Conservation (phyloP, 2,329 filamentous ascomycete species). For the Epichloe bromicola region DNA sequence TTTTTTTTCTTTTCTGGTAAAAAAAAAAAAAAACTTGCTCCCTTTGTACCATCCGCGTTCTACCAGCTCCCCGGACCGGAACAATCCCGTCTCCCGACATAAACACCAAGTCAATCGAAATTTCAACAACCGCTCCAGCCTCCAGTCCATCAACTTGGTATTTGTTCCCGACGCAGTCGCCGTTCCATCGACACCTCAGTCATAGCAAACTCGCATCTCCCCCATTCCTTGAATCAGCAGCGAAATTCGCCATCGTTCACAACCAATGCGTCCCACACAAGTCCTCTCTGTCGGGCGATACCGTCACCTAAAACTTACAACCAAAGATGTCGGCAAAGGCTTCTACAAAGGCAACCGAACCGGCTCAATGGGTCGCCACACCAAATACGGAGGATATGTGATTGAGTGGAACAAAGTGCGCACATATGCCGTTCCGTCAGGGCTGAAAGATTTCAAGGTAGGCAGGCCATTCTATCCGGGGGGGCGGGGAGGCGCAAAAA, state of each 20-base stretch:
- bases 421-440: constrained; percentile 67
- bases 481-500: no score
- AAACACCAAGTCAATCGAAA: constrained; percentile 3
- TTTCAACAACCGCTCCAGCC: constrained; percentile 6
- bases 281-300: constrained; percentile 53
- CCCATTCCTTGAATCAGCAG: background rate
- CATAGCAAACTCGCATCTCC: background rate
- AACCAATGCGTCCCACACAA: constrained; percentile 52
- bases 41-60: no score
- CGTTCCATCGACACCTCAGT: no score
- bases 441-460: constrained; percentile 61
- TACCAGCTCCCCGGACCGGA: constrained; percentile 14
- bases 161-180: no score
- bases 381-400: constrained; percentile 68
- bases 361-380: constrained; percentile 76
- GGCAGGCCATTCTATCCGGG: constrained; percentile 9
- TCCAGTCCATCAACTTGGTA: background rate
- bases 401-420: constrained; percentile 82
- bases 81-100: constrained; percentile 14
- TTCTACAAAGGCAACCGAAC: constrained; percentile 96
- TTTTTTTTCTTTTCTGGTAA: no score
- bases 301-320: constrained; percentile 69
- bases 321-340: constrained; percentile 83
- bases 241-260: background rate
- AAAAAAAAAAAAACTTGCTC: no score